A percentile compares a stretch with the other conserved stretches of the same genome.
Conservation (phyloP, 495 filamentous ascomycete genomes). For the Neurospora sp. region DNA sequence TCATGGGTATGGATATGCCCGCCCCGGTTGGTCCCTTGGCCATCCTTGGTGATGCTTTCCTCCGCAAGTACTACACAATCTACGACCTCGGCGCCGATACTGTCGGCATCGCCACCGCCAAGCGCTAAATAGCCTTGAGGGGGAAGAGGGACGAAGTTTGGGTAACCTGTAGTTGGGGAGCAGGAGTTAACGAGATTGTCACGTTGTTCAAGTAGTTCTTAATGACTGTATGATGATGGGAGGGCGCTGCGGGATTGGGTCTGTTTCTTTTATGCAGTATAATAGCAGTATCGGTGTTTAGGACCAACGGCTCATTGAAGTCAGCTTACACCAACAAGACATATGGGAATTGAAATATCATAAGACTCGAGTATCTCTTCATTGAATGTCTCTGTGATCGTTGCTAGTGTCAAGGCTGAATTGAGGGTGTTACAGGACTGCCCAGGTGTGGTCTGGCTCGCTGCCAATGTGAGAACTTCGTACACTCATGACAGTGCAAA, state of each 20-base stretch:
- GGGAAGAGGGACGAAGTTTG: not conserved
- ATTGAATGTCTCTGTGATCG: not conserved
- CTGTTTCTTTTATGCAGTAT: not conserved
- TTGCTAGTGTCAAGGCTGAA: not conserved
- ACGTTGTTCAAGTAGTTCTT: not conserved
- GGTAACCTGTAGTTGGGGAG: not conserved
- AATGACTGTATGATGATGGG: not conserved
- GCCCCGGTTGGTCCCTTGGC: constrained; percentile 84
- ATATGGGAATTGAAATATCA: not conserved
- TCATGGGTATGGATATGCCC: constrained; percentile 98
- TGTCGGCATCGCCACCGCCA: constrained; percentile 81
- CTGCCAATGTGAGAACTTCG: not conserved
- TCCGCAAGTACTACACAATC: constrained; percentile 93
- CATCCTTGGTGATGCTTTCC: constrained; percentile 95
- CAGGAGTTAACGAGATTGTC: not conserved
- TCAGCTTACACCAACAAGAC: not conserved
- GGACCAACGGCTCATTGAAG: not conserved
- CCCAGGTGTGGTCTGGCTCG: not conserved
- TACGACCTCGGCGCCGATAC: constrained; percentile 81
- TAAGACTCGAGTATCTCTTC: not conserved
- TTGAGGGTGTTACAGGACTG: not conserved
- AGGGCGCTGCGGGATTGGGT: not conserved
- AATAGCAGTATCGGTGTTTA: not conserved
- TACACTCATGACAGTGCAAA: not conserved
- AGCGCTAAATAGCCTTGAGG: constrained; percentile 24